Base-by-base conservation (phyloP, 148 eudicot species). In the Linanthus parryae region DNA sequence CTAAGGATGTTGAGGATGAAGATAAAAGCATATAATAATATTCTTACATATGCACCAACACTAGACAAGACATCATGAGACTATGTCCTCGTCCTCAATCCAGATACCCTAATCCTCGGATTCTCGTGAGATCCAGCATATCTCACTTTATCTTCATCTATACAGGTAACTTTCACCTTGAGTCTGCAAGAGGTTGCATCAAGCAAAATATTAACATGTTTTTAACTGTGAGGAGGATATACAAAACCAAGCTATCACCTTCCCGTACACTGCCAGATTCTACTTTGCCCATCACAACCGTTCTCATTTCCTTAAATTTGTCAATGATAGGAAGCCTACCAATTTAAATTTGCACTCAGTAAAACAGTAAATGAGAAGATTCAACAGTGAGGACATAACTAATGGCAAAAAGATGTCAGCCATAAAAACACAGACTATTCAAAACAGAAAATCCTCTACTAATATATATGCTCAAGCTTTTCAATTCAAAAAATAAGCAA, bases 101-200 rank as follows among this genome's bases (percentile, higher is more conserved):
- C 94, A 58, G 90, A 77, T 63, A 92, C 51, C 57, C 96, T 77
- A 43, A 92, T 69, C 45, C 87, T 73, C 44, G 87, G 57, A 65
- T 92, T 88, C 70, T 92, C 99, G 61, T 95, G 95, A 48, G 96
- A 96, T 25, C 70, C 95, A 14, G 96, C 99, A 64, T 18, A 43
- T 52, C 66, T 75, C 27, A 92, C 99, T 73, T 72, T 82, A 43
- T 78, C 65, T 56, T 92, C 99, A 68, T 92, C 95, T 30, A 58
- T 38, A 59, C 71, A 84, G 62, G 88, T 26, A 16, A 73, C 88
- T 95, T 75, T 82, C 88, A 59, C 88, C 99, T 3, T 63, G 78
- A 51, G 79, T 95, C 99, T 92, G 78, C 58, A 66, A n/a, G 43
- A n/a, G 14, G 57, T 38, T 6, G 30, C 18, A 9, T 23, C 8